Percentiles rank a stretch among this genome's conserved stretches.
phyloP scores from a whole-genome alignment of 495 filamentous ascomycete species.

The Neurospora sp. region DNA sequence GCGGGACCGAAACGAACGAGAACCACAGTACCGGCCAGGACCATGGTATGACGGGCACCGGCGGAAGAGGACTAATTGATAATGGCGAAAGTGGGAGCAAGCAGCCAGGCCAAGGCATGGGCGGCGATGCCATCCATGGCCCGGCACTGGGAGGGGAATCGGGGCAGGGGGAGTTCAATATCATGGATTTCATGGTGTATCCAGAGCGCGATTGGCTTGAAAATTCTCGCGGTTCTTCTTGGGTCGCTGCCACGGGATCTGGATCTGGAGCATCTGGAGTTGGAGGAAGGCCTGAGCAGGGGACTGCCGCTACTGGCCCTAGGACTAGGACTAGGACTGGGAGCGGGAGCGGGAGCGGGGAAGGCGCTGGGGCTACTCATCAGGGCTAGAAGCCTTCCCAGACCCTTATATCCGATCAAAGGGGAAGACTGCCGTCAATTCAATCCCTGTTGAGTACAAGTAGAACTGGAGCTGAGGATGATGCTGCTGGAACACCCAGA shows the following conservation, averaged over 20 bases:
- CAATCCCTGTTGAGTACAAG: neutral
- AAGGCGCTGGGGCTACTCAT: neutral
- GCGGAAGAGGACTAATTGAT: neutral
- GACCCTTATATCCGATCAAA: neutral
- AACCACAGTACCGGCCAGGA: slow-evolving; percentile 3
- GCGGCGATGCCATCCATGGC: slow-evolving; percentile 1
- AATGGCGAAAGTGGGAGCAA: neutral
- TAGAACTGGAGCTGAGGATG: no score
- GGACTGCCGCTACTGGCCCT: neutral
- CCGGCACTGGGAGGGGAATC: no score
- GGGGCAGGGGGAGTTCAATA: slow-evolving; percentile 47
- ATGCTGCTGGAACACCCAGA: no score
- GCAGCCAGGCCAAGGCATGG: neutral
- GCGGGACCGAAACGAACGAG: slow-evolving; percentile 12
- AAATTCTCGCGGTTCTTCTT: neutral
- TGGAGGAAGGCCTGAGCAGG: neutral
- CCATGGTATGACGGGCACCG: slow-evolving; percentile 4
- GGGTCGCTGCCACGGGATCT: neutral
- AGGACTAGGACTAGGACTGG: neutral
- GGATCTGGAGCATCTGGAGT: no score
- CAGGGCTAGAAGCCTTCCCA: neutral
- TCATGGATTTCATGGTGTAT: slow-evolving; percentile 57
- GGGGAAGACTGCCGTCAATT: neutral
- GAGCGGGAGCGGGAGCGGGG: neutral
- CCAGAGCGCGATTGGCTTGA: slow-evolving; percentile 52